Conservation (phyloP, 441 rosid species). For the Mallotus repandus region DNA sequence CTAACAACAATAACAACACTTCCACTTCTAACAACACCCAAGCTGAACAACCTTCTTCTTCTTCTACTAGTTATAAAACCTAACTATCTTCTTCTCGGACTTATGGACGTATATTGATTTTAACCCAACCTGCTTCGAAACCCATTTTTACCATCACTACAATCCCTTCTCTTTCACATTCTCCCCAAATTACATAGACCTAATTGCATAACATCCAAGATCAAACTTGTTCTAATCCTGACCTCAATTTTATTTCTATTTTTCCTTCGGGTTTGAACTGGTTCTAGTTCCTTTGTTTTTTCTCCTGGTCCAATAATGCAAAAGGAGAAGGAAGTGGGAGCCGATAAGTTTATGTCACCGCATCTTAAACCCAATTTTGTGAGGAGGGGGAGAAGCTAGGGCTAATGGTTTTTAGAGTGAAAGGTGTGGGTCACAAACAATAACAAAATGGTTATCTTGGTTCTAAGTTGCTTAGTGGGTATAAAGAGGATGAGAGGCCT, state of each 20-base stretch:
- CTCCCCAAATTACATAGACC: slow-evolving; percentile 15
- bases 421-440: slow-evolving; percentile 35
- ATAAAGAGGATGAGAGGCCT: slow-evolving; percentile 60
- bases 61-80: slow-evolving; percentile 22
- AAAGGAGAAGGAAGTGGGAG: slow-evolving; percentile 37
- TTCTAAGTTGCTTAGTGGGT: slow-evolving; percentile 34
- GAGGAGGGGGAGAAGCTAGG: slow-evolving; percentile 58
- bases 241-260: slow-evolving; percentile 53
- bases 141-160: slow-evolving; percentile 28
- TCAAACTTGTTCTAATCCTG: slow-evolving; percentile 32
- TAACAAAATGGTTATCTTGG: slow-evolving; percentile 29
- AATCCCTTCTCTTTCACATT: slow-evolving; percentile 19
- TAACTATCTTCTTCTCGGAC: slow-evolving; percentile 25
- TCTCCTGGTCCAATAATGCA: slow-evolving; percentile 26
- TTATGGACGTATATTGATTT: slow-evolving; percentile 84
- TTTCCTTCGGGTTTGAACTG: slow-evolving; percentile 68
- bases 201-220: slow-evolving; percentile 19
- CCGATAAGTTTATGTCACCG: slow-evolving; percentile 69
- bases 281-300: slow-evolving; percentile 26
- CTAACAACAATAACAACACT: too few relatives aligned
- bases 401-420: slow-evolving; percentile 33
- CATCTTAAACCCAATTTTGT: slow-evolving; percentile 84
- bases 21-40: too few relatives aligned
- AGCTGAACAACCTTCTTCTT: too few relatives aligned
- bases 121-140: slow-evolving; percentile 60